These are phyloP conservation scores for Colletotrichum chlorophyti DNA, from an alignment of 2,329 filamentous ascomycete genomes.

Conservation along the genomic window DNA sequence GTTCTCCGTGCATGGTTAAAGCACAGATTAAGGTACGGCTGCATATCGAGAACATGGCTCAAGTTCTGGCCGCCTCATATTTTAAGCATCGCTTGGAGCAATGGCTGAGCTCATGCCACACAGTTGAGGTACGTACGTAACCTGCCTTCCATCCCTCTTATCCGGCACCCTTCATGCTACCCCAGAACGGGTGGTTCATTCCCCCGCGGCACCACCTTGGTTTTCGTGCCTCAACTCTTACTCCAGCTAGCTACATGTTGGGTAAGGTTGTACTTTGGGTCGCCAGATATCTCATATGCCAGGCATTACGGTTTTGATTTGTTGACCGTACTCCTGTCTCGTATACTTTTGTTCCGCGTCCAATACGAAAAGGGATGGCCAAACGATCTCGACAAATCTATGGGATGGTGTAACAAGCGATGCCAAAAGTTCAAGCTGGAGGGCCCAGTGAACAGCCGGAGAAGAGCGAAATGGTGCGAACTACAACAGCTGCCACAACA, in stretches of 20 bases:
- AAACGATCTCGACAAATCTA: not conserved
- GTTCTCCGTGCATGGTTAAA: slow-evolving; percentile 27
- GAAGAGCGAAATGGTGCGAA: not conserved
- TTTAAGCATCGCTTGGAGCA: slow-evolving; percentile 1
- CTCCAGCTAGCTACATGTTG: slow-evolving; percentile 18
- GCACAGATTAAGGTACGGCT: slow-evolving; percentile 27
- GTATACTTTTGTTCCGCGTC: slow-evolving; percentile 16
- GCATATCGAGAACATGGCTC: slow-evolving; percentile 19
- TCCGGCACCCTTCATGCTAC: slow-evolving; percentile 15
- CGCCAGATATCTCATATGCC: not conserved
- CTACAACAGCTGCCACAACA: not conserved
- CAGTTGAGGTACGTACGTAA: slow-evolving; percentile 13
- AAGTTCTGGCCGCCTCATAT: slow-evolving; percentile 19
- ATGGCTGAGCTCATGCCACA: slow-evolving; percentile 8
- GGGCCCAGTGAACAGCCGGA: not conserved
- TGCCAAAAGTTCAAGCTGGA: not conserved
- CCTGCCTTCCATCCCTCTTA: not conserved
- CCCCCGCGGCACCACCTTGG: slow-evolving; percentile 15
- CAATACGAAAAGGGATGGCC: not conserved
- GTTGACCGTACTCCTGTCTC: slow-evolving; percentile 13
- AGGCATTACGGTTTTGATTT: not conserved
- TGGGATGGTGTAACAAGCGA: not conserved
- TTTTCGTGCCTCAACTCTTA: not conserved
- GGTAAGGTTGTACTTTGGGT: slow-evolving; percentile 15
- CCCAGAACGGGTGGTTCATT: slow-evolving; percentile 18